Evolutionary conservation across 1,284 basidiomycete genomes (phyloP), one percentile per base, ranked within the genome.

Genomic region (Apiotrichum gamsii): DNA sequence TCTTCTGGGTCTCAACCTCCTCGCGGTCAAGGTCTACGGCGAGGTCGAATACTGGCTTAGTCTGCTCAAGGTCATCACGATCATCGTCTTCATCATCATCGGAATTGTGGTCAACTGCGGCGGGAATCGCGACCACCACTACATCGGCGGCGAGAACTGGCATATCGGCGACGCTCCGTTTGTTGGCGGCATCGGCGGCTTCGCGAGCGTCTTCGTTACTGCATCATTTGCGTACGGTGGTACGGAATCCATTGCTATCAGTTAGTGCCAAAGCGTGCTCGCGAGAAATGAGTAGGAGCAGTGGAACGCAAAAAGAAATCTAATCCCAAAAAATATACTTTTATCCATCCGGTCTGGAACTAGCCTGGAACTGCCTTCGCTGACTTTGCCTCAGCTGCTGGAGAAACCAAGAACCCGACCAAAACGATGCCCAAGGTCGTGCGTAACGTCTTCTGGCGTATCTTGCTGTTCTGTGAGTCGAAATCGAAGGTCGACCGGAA

Each of bases 21-120:
- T 45, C 24, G 52, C 41, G 3, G 48, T 47, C 24, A 23, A 18
- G n/a, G 57, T 60, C 15, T 74, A 68, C 47, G 72, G 69, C 18
- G 72, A 74, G 51, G 48, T 51, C 33, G 72, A 74, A 56, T 74
- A 72, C 60, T 70, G 64, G 61, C 69, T 68, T 60, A 79, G 78
- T 9, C 83, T 83, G 8, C 83, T 88, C 70, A 88, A 89, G 71
- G 83, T 89, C 18, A 71, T 88, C 42, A 85, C 85, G 4, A 85
- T 88, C 56, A 76, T 76, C 14, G 69, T 69, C 19, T 57, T 73
- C 25, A 64, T 64, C 47, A 79, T 83, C 56, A 69, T 82, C 31
- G 79, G 81, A 37, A 79, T 84, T 56, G 78, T 87, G 15, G 75
- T 88, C 54, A 84, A 71, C 45, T 55, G 66, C 23, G 75, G 74